Evolutionary conservation across 73 alveolate species (phyloP).

Genomic region (Paramecium tetraurelia): DNA sequence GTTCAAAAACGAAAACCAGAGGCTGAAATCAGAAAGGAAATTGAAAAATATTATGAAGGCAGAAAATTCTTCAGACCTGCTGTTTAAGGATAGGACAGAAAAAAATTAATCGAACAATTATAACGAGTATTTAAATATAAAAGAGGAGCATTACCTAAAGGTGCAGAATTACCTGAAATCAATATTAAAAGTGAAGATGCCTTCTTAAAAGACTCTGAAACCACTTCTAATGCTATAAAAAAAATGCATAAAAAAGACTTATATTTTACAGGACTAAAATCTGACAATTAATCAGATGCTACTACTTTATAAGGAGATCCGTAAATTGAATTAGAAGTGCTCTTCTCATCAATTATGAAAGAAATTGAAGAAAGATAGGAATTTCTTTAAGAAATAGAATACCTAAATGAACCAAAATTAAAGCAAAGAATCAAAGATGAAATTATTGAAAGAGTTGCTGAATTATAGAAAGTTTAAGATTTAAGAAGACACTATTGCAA

Average conservation of each 20-base stretch:
- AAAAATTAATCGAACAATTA: constrained; percentile 62
- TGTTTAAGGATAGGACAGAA: constrained; percentile 65
- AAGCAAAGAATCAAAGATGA: constrained; percentile 68
- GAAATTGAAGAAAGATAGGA: constrained; percentile 77
- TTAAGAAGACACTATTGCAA: constrained; percentile 47
- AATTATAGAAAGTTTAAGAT: constrained; percentile 70
- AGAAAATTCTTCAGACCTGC: constrained; percentile 66
- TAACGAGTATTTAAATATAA: constrained; percentile 64
- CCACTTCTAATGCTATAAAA: constrained; percentile 20
- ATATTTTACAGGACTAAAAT: constrained; percentile 29
- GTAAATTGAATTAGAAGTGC: constrained; percentile 59
- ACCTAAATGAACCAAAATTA: constrained; percentile 56
- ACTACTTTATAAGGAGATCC: constrained; percentile 58
- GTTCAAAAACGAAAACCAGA: constrained; percentile 68
- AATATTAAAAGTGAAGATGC: constrained; percentile 30
- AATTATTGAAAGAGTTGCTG: constrained; percentile 75
- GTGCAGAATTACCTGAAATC: constrained; percentile 63
- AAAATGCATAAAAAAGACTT: constrained; percentile 50
- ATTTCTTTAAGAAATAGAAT: constrained; percentile 56
- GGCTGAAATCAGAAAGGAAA: constrained; percentile 70
- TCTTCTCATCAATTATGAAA: constrained; percentile 63
- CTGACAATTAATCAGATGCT: constrained; percentile 39
- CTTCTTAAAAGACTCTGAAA: constrained; percentile 23
- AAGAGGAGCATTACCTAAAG: constrained; percentile 67
- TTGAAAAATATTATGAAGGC: constrained; percentile 58